phyloP scores from a whole-genome alignment of 106 monocot species.

The Phalaenopsis equestris region DNA sequence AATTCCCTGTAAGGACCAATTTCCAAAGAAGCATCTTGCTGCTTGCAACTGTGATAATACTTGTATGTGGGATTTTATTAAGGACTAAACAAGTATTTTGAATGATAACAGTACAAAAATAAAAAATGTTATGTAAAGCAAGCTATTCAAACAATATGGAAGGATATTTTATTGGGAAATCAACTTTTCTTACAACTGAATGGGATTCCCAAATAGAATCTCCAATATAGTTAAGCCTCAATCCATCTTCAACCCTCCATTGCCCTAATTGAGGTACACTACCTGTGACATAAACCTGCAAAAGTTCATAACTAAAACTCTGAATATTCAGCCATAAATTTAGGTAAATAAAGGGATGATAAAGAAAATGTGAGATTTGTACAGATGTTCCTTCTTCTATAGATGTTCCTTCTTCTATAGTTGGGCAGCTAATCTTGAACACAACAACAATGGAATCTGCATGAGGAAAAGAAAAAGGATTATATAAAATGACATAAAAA shows the following conservation, averaged over 20 bases:
- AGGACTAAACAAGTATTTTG: conserved; percentile 22
- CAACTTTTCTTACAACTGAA: conserved; percentile 47
- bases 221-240: conserved; percentile 57
- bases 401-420: conserved; percentile 36
- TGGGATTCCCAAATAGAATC: conserved; percentile 64
- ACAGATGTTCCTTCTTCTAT: conserved; percentile 51
- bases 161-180: conserved; percentile 96
- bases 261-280: conserved; percentile 55
- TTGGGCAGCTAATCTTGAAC: conserved; percentile 58
- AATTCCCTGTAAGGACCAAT: conserved; percentile 68
- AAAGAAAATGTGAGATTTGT: conserved; percentile 8
- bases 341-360: background rate
- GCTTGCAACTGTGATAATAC: conserved; percentile 42
- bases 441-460: conserved; percentile 24
- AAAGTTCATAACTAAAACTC: background rate
- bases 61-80: conserved; percentile 66
- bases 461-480: background rate
- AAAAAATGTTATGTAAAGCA: background rate
- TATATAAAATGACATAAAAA: background rate
- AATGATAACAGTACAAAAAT: background rate
- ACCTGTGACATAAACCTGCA: conserved; percentile 77
- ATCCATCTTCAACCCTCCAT: conserved; percentile 57
- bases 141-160: conserved; percentile 13
- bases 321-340: background rate
- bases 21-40: conserved; percentile 35